These are phyloP conservation scores for Penicillium verhagenii DNA, from an alignment of 495 filamentous ascomycete species.

Conservation along the genomic window DNA sequence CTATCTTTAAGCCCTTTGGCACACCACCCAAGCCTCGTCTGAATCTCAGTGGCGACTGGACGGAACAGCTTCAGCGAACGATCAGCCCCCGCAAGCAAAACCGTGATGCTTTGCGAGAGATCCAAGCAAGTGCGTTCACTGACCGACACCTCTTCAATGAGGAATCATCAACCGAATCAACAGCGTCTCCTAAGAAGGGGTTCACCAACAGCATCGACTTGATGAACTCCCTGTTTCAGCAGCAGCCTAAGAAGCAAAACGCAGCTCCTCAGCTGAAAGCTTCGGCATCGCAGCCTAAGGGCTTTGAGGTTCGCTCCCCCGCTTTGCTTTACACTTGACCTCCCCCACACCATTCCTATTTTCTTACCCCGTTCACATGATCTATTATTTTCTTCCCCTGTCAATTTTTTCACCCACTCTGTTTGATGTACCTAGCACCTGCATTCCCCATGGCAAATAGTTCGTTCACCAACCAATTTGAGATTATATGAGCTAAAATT, in stretches of 20 bases:
- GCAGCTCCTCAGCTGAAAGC: conserved; percentile 39
- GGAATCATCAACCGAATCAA: conserved; percentile 31
- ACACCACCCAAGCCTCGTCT: conserved; percentile 62
- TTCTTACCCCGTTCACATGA: not conserved
- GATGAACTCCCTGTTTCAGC: conserved; percentile 86
- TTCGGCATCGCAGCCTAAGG: conserved; percentile 51
- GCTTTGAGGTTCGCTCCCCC: conserved; percentile 71
- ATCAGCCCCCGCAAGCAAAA: conserved; percentile 88
- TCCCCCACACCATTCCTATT: not conserved
- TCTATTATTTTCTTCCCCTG: not conserved
- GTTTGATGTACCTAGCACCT: conserved; percentile 25
- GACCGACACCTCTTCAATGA: conserved; percentile 36
- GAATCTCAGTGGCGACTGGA: conserved; percentile 69
- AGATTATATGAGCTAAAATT: conserved; percentile 34
- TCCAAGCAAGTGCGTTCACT: conserved; percentile 54
- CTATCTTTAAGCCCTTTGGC: conserved; percentile 41
- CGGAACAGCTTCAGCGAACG: conserved; percentile 84
- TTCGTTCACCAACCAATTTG: conserved; percentile 27
- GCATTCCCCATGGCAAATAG: conserved; percentile 24
- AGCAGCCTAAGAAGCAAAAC: conserved; percentile 43
- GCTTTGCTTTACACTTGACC: conserved; percentile 31
- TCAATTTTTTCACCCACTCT: conserved; percentile 3
- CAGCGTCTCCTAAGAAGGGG: conserved; percentile 47
- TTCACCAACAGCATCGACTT: conserved; percentile 82
- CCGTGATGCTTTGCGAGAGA: conserved; percentile 62